Percentiles rank a stretch among this genome's conserved stretches.
Conservation (phyloP, 768 basidiomycete species). For the Xerocomellus amylosporus region DNA sequence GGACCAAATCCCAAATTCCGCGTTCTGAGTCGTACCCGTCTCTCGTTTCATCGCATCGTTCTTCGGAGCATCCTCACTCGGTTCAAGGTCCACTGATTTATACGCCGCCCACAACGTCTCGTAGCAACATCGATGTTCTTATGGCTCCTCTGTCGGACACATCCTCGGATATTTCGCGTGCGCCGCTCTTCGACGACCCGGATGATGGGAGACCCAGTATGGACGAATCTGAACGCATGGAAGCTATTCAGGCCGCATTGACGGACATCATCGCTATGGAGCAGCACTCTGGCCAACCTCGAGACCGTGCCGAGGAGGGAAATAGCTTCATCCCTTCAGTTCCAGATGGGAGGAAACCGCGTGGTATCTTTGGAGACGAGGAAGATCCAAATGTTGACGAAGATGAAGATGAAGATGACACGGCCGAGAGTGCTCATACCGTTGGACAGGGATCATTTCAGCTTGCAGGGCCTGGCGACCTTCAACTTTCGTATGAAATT, state of each 20-base stretch:
- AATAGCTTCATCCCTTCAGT: constrained; percentile 4
- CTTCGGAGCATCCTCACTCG: constrained; percentile 12
- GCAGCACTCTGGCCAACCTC: constrained; percentile 40
- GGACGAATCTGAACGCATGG: constrained; percentile 82
- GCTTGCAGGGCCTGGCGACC: constrained; percentile 83
- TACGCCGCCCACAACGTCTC: constrained; percentile 23
- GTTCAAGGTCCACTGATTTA: constrained; percentile 19
- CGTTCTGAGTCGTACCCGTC: constrained; percentile 40
- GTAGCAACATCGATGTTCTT: constrained; percentile 69
- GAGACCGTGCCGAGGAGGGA: constrained; percentile 6
- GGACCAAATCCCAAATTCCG: constrained; percentile 15
- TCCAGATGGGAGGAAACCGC: constrained; percentile 13
- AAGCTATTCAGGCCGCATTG: constrained; percentile 93
- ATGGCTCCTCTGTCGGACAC: constrained; percentile 67
- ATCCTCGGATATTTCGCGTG: constrained; percentile 53
- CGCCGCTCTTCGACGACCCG: constrained; percentile 79
- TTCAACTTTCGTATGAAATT: constrained; percentile 87
- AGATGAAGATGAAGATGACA: constrained; percentile 45
- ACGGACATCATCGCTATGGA: constrained; percentile 94
- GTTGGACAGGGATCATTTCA: constrained; percentile 56
- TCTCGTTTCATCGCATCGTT: constrained; percentile 19
- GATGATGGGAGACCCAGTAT: constrained; percentile 53
- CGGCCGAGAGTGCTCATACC: constrained; percentile 17
- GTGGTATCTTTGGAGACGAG: constrained; percentile 39
- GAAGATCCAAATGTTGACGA: constrained; percentile 42